Percentiles rank a stretch among this genome's conserved stretches.
Conservation (phyloP, 2,329 filamentous ascomycete genomes). For the Arthrobotrys sphaeroides region DNA sequence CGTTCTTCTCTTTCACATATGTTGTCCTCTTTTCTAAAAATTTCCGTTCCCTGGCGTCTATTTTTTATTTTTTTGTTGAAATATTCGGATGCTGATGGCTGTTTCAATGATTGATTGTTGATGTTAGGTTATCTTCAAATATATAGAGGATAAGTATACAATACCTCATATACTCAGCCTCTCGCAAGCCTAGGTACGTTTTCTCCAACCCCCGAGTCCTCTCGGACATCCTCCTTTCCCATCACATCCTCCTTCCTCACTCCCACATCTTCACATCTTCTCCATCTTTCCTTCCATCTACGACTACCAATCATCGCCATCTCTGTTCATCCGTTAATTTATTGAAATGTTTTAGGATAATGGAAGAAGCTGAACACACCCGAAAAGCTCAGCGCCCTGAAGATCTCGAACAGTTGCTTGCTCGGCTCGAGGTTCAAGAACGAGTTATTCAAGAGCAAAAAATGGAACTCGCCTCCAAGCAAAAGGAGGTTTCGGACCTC, state of each 20-base stretch:
- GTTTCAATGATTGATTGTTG: not conserved
- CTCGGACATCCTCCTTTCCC: not conserved
- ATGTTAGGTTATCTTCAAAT: not conserved
- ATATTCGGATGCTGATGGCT: not conserved
- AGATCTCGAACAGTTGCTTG: constrained; percentile 40
- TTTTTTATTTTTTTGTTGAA: not conserved
- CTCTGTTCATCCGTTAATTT: not conserved
- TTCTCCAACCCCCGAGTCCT: not conserved
- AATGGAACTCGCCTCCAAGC: constrained; percentile 39
- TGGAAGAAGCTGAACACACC: constrained; percentile 8
- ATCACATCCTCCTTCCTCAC: not conserved
- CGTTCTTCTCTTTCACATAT: not conserved
- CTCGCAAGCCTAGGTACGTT: not conserved
- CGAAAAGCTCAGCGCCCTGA: constrained; percentile 29
- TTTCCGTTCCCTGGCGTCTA: not conserved
- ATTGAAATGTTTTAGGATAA: not conserved
- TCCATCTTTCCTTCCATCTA: not conserved
- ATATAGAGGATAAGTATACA: not conserved
- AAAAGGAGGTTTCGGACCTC: constrained; percentile 26
- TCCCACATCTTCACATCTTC: not conserved
- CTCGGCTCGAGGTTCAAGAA: constrained; percentile 41
- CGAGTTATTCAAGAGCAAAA: constrained; percentile 49
- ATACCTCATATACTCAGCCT: not conserved
- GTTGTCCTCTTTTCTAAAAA: too few relatives aligned
- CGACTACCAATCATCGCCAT: not conserved